Percentiles rank a stretch among this genome's conserved stretches.
Conservation (phyloP, 148 eudicot genomes). For the Chenopodium album region DNA sequence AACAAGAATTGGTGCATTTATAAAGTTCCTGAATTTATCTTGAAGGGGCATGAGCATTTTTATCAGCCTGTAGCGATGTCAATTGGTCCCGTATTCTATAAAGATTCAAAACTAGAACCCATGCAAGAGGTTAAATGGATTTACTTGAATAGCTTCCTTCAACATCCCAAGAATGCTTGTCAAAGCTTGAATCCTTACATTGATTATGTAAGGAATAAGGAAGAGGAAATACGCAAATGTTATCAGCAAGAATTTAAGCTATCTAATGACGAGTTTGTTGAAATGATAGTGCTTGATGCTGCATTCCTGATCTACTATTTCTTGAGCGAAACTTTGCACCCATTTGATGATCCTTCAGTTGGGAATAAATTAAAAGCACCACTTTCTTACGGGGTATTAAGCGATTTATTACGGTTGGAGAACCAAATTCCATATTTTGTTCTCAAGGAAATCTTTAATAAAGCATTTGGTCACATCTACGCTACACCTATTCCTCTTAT, state of each 20-base stretch:
- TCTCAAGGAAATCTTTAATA: conserved; percentile 15
- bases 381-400: no score
- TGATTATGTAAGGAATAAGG: not conserved
- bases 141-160: conserved; percentile 6
- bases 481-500: no score
- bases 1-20: conserved; percentile 10
- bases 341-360: no score
- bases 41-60: conserved; percentile 14
- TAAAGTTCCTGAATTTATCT: conserved; percentile 23
- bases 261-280: conserved; percentile 9
- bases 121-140: conserved; percentile 29
- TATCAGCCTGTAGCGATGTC: conserved; percentile 23
- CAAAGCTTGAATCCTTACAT: no score
- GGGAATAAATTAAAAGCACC: no score
- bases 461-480: not conserved
- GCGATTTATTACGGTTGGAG: not conserved
- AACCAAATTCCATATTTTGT: conserved; percentile 33
- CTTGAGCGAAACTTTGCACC: no score
- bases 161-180: not conserved
- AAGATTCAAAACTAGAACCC: conserved; percentile 10
- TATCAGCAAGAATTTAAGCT: conserved; percentile 20
- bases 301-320: conserved; percentile 20
- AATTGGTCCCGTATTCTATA: conserved; percentile 25
- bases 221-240: conserved; percentile 13
- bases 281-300: conserved; percentile 23